phyloP scores from a whole-genome alignment of 1,139 yeast species.

The Kurtzmaniella quercitrusa region DNA sequence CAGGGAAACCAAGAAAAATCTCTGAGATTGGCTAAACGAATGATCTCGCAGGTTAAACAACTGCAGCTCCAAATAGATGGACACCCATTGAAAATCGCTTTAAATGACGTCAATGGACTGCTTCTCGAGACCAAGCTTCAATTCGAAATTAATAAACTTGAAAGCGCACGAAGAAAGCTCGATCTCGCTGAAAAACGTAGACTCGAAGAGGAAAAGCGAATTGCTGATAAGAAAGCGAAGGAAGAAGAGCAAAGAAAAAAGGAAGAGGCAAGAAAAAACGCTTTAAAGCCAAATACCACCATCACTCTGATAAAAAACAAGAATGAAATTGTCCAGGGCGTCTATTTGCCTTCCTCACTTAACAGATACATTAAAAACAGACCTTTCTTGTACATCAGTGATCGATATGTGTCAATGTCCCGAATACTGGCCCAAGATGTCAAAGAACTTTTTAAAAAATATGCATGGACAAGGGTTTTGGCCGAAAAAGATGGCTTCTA shows the following conservation, averaged over 20 bases:
- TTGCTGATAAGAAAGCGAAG: slow-evolving; percentile 9
- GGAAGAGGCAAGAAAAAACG: slow-evolving; percentile 6
- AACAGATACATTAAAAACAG: slow-evolving; percentile 46
- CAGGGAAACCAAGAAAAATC: slow-evolving; percentile 57
- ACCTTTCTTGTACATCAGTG: slow-evolving; percentile 55
- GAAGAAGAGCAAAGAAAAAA: slow-evolving; percentile 15
- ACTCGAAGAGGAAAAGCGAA: slow-evolving; percentile 20
- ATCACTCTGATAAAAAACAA: slow-evolving; percentile 30
- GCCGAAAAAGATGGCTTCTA: slow-evolving; percentile 66
- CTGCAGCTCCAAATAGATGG: slow-evolving; percentile 40
- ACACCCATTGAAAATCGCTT: slow-evolving; percentile 29
- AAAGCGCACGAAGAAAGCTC: slow-evolving; percentile 19
- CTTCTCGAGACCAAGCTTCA: slow-evolving; percentile 29
- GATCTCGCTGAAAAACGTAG: slow-evolving; percentile 31
- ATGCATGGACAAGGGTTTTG: slow-evolving; percentile 63
- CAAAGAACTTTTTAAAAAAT: slow-evolving; percentile 47
- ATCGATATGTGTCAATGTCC: slow-evolving; percentile 49
- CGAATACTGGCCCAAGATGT: slow-evolving; percentile 51
- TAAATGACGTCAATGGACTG: slow-evolving; percentile 34
- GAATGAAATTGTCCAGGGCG: slow-evolving; percentile 30
- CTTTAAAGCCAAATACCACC: slow-evolving; percentile 31
- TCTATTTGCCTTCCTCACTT: slow-evolving; percentile 43
- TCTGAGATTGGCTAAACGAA: slow-evolving; percentile 37
- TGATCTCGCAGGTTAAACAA: slow-evolving; percentile 24
- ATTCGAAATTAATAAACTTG: slow-evolving; percentile 28